phyloP scores from a whole-genome alignment of 495 filamentous ascomycete genomes.

The Penicillium alfredii region DNA sequence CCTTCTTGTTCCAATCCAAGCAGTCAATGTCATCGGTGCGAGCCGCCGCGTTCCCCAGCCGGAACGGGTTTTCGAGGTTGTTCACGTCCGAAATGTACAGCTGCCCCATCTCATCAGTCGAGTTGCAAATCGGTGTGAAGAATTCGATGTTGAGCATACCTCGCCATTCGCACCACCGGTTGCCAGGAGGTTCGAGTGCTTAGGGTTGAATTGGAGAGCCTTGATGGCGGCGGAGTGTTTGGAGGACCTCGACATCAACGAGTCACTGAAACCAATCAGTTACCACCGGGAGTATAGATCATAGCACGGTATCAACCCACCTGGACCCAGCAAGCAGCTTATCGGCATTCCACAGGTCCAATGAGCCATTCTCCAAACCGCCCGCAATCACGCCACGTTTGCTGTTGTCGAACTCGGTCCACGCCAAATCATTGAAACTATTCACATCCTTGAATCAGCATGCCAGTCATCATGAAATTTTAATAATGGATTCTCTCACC shows the following conservation, averaged over 20 bases:
- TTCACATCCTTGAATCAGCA: conserved; percentile 9
- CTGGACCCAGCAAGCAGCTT: conserved; percentile 64
- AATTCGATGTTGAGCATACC: conserved; percentile 20
- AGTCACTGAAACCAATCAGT: conserved; percentile 51
- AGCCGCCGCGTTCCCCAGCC: conserved; percentile 79
- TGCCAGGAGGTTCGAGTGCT: conserved; percentile 82
- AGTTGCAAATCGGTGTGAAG: too few species aligned
- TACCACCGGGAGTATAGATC: background rate
- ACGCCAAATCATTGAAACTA: conserved; percentile 96
- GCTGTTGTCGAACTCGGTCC: conserved; percentile 73
- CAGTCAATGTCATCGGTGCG: conserved; percentile 91
- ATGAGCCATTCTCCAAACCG: conserved; percentile 90
- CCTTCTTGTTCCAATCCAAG: conserved; percentile 97
- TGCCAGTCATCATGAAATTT: background rate
- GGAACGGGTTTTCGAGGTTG: conserved; percentile 79
- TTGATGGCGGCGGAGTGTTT: conserved; percentile 94
- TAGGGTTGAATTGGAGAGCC: conserved; percentile 96
- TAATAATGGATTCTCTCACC: conserved; percentile 48
- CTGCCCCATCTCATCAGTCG: conserved; percentile 13
- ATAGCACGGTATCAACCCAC: conserved; percentile 35
- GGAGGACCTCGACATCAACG: conserved; percentile 77
- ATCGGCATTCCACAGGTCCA: conserved; percentile 92
- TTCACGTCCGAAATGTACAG: conserved; percentile 92
- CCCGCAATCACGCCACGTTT: conserved; percentile 86
- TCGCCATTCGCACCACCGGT: conserved; percentile 93